Evolutionary conservation across 1,284 basidiomycete genomes (phyloP), one percentile per base, ranked within the genome.

Genomic region (Pascua sp.): DNA sequence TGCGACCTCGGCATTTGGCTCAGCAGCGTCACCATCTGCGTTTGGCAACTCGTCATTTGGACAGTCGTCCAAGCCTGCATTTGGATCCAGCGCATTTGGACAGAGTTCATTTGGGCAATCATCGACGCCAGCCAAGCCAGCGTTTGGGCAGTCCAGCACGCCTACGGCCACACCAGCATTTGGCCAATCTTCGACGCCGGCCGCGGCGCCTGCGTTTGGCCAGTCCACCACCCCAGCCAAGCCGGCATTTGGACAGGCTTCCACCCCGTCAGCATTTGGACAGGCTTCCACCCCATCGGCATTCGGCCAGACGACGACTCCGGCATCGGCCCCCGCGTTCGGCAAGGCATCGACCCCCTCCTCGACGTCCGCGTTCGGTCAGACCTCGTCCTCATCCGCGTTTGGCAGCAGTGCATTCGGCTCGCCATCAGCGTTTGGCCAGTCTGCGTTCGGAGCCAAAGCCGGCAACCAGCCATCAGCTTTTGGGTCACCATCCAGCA

Each of bases 1-100:
- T 10, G 51, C 38, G 36, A 42, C 46, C 32, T 36, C 45, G 13
- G 39, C 49, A 32, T 45, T 44, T 13, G 39, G 51, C 38, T 18
- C 53, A 49, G 11, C 18, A 17, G 17, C n/a, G 32, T 32, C 40
- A 48, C 38, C 18, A 42, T 16, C 55, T 37, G 56, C 64, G 16
- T 65, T 65, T 51, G 60, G 62, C n/a, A 44, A 56, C 46, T 56
- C 66, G 15, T 56, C 66, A 3, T 71, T 67, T 51, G 68, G 65
- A 16, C 53, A 37, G 40, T 17, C 55, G 10, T n/a, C 38, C 9
- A 24, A n/a, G 38, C 18, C 48, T 13, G 54, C 42, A 17, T 53
- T 53, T 24, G 52, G 52, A 11, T 17, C 58, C 7, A 58, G 55
- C n/a, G 63, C 61, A 36, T 65, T 66, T 42, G 60, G 59, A 5